Percentiles rank a stretch among this genome's conserved stretches.
Conservation (phyloP, 257 asterid species). For the Solanum clarkiae region DNA sequence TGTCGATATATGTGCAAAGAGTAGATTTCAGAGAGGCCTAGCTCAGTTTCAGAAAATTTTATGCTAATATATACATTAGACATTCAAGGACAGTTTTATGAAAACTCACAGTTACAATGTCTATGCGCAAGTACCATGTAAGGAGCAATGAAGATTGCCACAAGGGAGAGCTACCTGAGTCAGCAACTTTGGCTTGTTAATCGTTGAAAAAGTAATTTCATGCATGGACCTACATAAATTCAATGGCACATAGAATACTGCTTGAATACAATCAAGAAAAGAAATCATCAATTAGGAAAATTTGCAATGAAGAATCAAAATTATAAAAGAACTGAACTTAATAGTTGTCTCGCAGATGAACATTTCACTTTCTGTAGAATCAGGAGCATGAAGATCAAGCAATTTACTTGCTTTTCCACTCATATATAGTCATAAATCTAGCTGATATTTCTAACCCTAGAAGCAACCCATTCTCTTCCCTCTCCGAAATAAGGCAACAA, state of each 20-base stretch:
- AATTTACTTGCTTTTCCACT: background rate
- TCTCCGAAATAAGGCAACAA: background rate
- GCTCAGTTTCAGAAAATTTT: background rate
- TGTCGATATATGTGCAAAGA: background rate
- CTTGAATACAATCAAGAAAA: background rate
- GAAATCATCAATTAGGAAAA: background rate
- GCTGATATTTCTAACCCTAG: background rate
- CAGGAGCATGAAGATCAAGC: background rate
- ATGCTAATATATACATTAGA: background rate
- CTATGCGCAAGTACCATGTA: background rate
- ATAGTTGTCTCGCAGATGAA: background rate
- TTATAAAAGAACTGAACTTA: background rate
- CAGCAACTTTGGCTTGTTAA: constrained; percentile 38
- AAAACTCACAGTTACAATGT: background rate
- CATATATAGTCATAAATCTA: background rate
- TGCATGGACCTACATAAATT: constrained; percentile 36
- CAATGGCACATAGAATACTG: background rate
- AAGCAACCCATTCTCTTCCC: background rate
- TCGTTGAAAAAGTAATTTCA: constrained; percentile 34
- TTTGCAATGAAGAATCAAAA: background rate
- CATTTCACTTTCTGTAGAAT: background rate
- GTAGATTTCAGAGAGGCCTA: background rate
- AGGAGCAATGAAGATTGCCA: background rate
- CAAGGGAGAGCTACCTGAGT: constrained; percentile 22
- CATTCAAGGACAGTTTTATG: background rate